Percentiles rank a stretch among this genome's conserved stretches.
Conservation (phyloP, 305 asterid species). For the Fraxinus angustifolia region DNA sequence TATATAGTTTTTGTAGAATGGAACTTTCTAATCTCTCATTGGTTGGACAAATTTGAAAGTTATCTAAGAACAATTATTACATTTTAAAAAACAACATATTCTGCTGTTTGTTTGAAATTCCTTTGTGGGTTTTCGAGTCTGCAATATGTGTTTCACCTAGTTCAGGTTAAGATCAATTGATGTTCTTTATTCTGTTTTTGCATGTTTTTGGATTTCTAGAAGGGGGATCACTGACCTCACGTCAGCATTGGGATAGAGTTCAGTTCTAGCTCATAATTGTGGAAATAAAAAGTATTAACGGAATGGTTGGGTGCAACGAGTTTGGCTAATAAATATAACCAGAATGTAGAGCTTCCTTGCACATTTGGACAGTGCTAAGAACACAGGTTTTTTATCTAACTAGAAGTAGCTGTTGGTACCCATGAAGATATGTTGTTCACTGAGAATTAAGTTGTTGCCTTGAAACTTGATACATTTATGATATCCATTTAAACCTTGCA, state of each 20-base stretch:
- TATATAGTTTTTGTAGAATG: neutral
- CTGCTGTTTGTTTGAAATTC: neutral
- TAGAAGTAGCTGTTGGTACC: neutral
- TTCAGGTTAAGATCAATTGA: neutral
- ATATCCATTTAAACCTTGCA: neutral
- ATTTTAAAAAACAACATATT: neutral
- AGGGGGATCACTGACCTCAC: neutral
- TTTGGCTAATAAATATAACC: neutral
- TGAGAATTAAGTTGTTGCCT: neutral
- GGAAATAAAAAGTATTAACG: neutral
- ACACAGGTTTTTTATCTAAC: neutral
- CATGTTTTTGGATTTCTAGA: neutral
- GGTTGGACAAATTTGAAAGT: neutral
- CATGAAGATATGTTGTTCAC: neutral
- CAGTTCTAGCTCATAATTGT: neutral
- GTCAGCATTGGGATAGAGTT: neutral
- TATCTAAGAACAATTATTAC: neutral
- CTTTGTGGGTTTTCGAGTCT: neutral
- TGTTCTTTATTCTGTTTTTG: neutral
- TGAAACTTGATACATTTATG: neutral
- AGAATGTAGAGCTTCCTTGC: neutral
- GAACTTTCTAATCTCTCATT: neutral
- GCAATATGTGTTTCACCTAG: neutral
- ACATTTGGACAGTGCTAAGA: neutral
- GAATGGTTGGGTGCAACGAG: neutral